A percentile compares a stretch with the other conserved stretches of the same genome.
Conservation (phyloP, 2,329 filamentous ascomycete species). For the Fusarium penzigii region DNA sequence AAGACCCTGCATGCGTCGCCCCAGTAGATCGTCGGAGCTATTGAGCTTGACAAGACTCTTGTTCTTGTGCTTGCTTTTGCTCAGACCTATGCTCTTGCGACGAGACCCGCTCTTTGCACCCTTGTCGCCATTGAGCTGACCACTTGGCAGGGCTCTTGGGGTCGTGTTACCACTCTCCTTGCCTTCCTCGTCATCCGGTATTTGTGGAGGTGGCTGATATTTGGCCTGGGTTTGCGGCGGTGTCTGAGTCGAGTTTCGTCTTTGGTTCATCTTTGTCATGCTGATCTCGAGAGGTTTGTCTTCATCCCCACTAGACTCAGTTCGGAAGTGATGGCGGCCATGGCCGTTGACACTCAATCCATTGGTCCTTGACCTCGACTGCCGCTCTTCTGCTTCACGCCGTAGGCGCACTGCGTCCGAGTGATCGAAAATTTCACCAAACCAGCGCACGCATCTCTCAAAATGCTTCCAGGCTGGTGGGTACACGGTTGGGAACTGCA, state of each 20-base stretch:
- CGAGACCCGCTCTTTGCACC: slow-evolving; percentile 24
- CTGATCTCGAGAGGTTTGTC: slow-evolving; percentile 82
- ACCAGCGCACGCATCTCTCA: slow-evolving; percentile 76
- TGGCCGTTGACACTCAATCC: slow-evolving; percentile 23
- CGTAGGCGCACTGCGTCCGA: slow-evolving; percentile 44
- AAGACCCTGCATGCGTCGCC: slow-evolving; percentile 59
- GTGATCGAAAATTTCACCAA: slow-evolving; percentile 70
- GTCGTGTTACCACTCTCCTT: slow-evolving; percentile 21
- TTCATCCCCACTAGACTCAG: slow-evolving; percentile 74
- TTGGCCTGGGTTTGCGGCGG: slow-evolving; percentile 10
- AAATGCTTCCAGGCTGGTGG: slow-evolving; percentile 90
- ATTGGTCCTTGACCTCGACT: slow-evolving; percentile 5
- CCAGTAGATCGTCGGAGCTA: slow-evolving; percentile 59
- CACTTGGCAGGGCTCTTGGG: slow-evolving; percentile 12
- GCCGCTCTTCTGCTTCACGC: slow-evolving; percentile 14
- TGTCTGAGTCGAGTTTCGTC: slow-evolving; percentile 31
- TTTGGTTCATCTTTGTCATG: slow-evolving; percentile 51
- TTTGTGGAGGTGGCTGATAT: slow-evolving; percentile 9
- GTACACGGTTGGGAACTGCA: slow-evolving; percentile 87
- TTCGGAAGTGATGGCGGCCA: slow-evolving; percentile 34
- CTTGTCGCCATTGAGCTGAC: slow-evolving; percentile 28
- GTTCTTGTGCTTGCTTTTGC: slow-evolving; percentile 43
- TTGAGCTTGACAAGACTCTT: slow-evolving; percentile 54
- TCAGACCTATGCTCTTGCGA: slow-evolving; percentile 27
- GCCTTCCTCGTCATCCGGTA: slow-evolving; percentile 15